A percentile compares a stretch with the other conserved stretches of the same genome.
phyloP scores from a whole-genome alignment of 139 green algal genomes.

The Coelastrella sp. region DNA sequence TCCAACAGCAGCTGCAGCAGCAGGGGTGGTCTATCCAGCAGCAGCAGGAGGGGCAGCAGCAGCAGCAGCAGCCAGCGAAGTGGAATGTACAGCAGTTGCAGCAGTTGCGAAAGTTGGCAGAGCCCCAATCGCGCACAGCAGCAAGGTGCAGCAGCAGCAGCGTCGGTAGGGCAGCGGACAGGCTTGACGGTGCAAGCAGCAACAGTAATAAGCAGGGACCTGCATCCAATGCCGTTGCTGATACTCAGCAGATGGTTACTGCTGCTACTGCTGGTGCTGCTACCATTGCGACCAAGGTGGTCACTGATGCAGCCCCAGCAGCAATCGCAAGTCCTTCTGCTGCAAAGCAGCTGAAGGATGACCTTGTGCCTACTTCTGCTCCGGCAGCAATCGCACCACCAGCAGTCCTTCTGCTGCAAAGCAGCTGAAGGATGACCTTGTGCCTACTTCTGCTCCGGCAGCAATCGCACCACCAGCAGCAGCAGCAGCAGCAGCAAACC shows the following conservation, averaged over 20 bases:
- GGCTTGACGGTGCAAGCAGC: too few relatives aligned
- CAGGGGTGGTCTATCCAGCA: background rate
- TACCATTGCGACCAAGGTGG: background rate
- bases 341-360: too few relatives aligned
- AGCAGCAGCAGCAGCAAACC: background rate
- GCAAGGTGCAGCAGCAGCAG: background rate
- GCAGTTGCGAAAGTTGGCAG: background rate
- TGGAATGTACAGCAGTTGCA: background rate
- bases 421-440: background rate
- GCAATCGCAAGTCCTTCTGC: too few relatives aligned
- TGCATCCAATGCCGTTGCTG: background rate
- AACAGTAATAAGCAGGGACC: too few relatives aligned
- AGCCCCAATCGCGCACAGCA: too few relatives aligned
- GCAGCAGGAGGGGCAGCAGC: background rate
- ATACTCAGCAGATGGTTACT: background rate
- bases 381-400: background rate
- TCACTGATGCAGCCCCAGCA: too few relatives aligned
- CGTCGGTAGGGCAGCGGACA: background rate
- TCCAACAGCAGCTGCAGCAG: conserved; percentile 25
- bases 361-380: background rate
- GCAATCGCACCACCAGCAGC: background rate
- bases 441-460: background rate
- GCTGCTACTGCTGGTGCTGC: background rate
- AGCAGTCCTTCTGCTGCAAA: too few relatives aligned
- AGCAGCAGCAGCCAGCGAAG: background rate